Percentiles rank a stretch among this genome's conserved stretches.
Evolutionary conservation across 495 filamentous ascomycete species (phyloP).

Genomic region (Xylaria telfairii): DNA sequence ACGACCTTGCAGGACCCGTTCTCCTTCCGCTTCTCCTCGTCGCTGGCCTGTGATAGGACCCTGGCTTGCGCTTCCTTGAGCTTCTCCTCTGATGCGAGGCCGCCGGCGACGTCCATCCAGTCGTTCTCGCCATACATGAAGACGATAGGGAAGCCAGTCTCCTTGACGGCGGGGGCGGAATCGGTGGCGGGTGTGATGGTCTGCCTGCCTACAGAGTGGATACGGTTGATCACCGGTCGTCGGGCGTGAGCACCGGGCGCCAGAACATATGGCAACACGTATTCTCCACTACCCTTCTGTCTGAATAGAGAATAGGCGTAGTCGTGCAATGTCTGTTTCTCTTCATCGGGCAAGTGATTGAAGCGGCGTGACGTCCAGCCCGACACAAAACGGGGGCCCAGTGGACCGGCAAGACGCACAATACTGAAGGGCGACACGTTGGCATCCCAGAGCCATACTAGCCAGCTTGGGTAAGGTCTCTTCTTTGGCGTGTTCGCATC

Average conservation of each 20-base stretch:
- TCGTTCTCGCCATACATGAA: constrained; percentile 97
- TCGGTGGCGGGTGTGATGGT: constrained; percentile 46
- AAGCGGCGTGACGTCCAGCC: constrained; percentile 95
- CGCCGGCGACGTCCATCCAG: constrained; percentile 96
- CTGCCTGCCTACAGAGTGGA: constrained; percentile 84
- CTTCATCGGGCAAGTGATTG: constrained; percentile 80
- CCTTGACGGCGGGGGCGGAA: constrained; percentile 48
- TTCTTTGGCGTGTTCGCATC: constrained; percentile 42
- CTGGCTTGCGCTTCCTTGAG: constrained; percentile 70
- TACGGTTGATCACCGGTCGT: constrained; percentile 82
- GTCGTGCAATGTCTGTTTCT: constrained; percentile 83
- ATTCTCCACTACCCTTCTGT: constrained; percentile 91
- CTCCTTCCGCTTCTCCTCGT: constrained; percentile 72
- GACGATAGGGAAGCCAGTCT: constrained; percentile 82
- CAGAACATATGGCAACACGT: constrained; percentile 88
- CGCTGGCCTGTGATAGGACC: constrained; percentile 62
- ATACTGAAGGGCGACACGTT: constrained; percentile 95
- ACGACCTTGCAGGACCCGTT: constrained; percentile 85
- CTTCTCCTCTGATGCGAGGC: constrained; percentile 80
- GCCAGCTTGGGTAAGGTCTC: constrained; percentile 78
- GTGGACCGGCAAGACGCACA: constrained; percentile 86
- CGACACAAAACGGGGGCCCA: constrained; percentile 89
- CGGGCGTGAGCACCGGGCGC: constrained; percentile 93
- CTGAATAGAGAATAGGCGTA: constrained; percentile 96
- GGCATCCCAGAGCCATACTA: constrained; percentile 93